A percentile compares a stretch with the other conserved stretches of the same genome.
These are phyloP conservation scores for Vigna mungo DNA, from an alignment of 306 rosid species.

Conservation along the genomic window DNA sequence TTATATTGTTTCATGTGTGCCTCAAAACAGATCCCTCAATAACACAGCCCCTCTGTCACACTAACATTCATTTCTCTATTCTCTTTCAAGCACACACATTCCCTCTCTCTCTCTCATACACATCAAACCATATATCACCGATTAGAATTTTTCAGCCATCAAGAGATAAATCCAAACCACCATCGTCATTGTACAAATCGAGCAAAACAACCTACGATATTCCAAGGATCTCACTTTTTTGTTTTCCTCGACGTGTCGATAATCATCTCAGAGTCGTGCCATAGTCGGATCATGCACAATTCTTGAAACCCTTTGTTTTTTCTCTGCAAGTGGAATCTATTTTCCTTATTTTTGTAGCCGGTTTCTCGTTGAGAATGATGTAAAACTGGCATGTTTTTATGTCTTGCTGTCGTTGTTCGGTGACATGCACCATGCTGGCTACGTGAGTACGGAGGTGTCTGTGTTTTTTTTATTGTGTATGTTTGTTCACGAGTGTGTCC, in stretches of 20 bases:
- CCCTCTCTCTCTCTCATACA: not conserved
- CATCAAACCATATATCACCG: constrained; percentile 16
- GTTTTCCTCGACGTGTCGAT: constrained; percentile 21
- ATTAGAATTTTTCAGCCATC: constrained; percentile 34
- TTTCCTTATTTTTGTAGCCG: constrained; percentile 44
- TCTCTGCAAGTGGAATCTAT: not conserved
- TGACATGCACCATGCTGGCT: constrained; percentile 66
- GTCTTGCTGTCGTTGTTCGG: constrained; percentile 32
- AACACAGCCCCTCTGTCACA: not conserved
- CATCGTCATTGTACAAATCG: constrained; percentile 55
- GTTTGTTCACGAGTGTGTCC: constrained; percentile 38
- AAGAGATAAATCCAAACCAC: constrained; percentile 36
- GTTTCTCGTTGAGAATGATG: constrained; percentile 45
- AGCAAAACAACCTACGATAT: constrained; percentile 49
- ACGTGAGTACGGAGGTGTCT: constrained; percentile 49
- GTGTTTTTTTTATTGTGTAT: not conserved
- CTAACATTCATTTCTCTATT: not conserved
- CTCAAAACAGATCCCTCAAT: not conserved
- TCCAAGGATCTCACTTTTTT: constrained; percentile 47
- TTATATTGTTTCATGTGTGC: not conserved
- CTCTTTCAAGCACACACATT: not conserved
- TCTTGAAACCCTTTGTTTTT: constrained; percentile 40
- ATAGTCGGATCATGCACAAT: constrained; percentile 19
- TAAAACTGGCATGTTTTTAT: constrained; percentile 21
- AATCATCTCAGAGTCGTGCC: constrained; percentile 35